These are phyloP conservation scores for Styphnolobium japonicum DNA, from an alignment of 306 rosid species.

Conservation along the genomic window DNA sequence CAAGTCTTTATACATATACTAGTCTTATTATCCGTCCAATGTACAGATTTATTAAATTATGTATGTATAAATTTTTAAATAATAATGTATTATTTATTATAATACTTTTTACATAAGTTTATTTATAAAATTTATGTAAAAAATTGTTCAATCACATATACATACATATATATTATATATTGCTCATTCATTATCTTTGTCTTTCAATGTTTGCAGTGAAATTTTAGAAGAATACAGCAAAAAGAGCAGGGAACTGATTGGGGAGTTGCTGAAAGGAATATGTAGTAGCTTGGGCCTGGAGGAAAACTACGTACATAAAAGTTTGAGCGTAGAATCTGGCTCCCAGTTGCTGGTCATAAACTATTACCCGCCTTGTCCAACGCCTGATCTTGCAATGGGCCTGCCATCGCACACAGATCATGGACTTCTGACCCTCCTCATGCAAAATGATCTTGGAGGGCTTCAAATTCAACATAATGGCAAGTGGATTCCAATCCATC, in stretches of 20 bases:
- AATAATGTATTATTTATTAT: no score
- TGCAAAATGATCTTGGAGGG: slow-evolving; percentile 45
- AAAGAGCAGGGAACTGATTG: slow-evolving; percentile 25
- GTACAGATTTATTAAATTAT: no score
- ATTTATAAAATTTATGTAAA: no score
- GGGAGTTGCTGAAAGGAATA: slow-evolving; percentile 53
- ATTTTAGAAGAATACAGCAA: slow-evolving; percentile 27
- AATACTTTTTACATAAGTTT: no score
- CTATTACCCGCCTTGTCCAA: slow-evolving; percentile 60
- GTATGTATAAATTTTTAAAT: no score
- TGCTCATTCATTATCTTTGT: not conserved
- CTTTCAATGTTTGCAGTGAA: slow-evolving; percentile 33
- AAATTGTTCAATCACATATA: no score
- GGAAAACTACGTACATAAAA: slow-evolving; percentile 26
- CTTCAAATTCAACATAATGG: slow-evolving; percentile 49
- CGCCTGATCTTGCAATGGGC: slow-evolving; percentile 52
- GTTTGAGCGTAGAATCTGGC: slow-evolving; percentile 25
- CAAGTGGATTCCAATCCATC: slow-evolving; percentile 44
- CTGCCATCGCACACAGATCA: slow-evolving; percentile 60
- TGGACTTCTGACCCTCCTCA: slow-evolving; percentile 48
- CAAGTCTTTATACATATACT: no score
- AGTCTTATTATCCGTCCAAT: no score
- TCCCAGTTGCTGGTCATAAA: slow-evolving; percentile 39
- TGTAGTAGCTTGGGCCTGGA: slow-evolving; percentile 46
- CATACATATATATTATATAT: no score